These are phyloP conservation scores for Russula abietina DNA, from an alignment of 768 basidiomycete genomes.

Conservation along the genomic window DNA sequence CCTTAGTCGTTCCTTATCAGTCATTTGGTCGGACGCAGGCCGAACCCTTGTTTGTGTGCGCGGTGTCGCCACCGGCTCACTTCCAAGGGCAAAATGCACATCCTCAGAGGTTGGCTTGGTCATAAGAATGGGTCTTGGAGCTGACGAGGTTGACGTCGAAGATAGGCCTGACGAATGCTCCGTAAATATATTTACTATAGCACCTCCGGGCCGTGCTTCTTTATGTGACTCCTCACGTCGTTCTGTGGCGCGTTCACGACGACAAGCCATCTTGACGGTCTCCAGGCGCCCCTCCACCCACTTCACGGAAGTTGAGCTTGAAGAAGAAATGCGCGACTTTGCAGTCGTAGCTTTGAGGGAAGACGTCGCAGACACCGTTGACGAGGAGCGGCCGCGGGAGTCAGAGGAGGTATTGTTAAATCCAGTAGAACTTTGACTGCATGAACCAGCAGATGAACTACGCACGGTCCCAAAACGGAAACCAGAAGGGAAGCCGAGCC, in stretches of 20 bases:
- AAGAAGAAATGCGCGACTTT: conserved; percentile 37
- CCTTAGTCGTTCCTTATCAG: conserved; percentile 44
- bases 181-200: conserved; percentile 57
- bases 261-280: conserved; percentile 41
- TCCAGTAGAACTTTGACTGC: conserved; percentile 32
- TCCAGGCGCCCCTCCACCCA: conserved; percentile 48
- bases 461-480: conserved; percentile 32
- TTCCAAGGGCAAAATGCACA: conserved; percentile 37
- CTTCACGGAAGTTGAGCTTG: conserved; percentile 38
- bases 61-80: conserved; percentile 30
- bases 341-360: conserved; percentile 46
- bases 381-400: conserved; percentile 34
- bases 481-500: conserved; percentile 55
- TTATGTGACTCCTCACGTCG: conserved; percentile 38
- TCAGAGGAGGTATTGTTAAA: conserved; percentile 14
- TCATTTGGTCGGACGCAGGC: conserved; percentile 60
- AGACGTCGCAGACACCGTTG: conserved; percentile 37
- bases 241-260: conserved; percentile 28
- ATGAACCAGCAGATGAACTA: conserved; percentile 19
- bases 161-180: conserved; percentile 21
- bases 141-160: conserved; percentile 3
- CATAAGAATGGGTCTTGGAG: conserved; percentile 32
- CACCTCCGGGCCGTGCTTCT: conserved; percentile 50
- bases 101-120: conserved; percentile 52
- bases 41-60: conserved; percentile 42